Evolutionary conservation across 495 filamentous ascomycete genomes (phyloP).

Genomic region (Aspergillus wentii): DNA sequence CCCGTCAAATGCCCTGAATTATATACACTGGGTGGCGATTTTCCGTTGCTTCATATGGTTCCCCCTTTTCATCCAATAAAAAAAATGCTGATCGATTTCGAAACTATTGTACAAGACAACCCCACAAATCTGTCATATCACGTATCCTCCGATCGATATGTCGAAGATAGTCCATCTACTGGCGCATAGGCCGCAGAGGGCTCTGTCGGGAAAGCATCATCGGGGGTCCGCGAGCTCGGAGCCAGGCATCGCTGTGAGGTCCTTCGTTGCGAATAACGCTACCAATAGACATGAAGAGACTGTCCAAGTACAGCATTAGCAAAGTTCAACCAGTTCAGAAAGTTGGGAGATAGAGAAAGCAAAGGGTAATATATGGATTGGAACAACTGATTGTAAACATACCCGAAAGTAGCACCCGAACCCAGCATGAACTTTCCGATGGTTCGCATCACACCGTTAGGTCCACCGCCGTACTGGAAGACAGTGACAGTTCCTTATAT

Average conservation of each 20-base stretch:
- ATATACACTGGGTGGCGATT: too few species aligned
- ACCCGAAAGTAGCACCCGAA: constrained; percentile 97
- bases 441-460: constrained; percentile 88
- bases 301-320: constrained; percentile 32
- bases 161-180: constrained; percentile 17
- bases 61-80: neutral
- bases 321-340: too few species aligned
- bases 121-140: constrained; percentile 18
- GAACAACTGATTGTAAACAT: too few species aligned
- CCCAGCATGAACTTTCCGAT: constrained; percentile 96
- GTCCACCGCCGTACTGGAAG: constrained; percentile 86
- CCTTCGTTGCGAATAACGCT: constrained; percentile 89
- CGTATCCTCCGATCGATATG: constrained; percentile 12
- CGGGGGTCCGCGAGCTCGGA: constrained; percentile 40
- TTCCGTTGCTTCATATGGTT: too few species aligned
- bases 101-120: constrained; percentile 32
- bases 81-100: neutral
- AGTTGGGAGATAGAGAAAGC: too few species aligned
- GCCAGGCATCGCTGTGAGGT: constrained; percentile 44
- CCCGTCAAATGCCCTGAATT: constrained; percentile 6
- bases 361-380: neutral
- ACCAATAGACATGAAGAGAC: constrained; percentile 99
- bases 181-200: constrained; percentile 29
- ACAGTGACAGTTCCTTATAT: constrained; percentile 80
- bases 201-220: constrained; percentile 45